phyloP scores from a whole-genome alignment of 495 filamentous ascomycete genomes.

The Venustampulla echinocandica region DNA sequence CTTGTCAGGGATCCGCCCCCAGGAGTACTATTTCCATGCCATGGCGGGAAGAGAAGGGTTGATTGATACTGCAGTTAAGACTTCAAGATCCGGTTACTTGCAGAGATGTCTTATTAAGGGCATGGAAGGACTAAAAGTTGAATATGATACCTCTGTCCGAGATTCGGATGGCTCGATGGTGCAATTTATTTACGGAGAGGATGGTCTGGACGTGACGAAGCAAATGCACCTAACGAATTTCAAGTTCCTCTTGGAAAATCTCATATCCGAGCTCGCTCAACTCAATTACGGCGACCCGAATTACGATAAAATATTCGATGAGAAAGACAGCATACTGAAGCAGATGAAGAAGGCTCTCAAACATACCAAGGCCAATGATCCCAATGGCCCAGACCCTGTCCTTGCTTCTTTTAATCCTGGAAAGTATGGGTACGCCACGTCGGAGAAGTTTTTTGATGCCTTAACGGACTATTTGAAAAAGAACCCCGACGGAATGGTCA shows the following conservation, averaged over 20 bases:
- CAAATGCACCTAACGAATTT: constrained; percentile 88
- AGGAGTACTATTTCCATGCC: constrained; percentile 99
- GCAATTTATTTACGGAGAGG: constrained; percentile 95
- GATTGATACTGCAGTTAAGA: constrained; percentile 99
- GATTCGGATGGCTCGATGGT: constrained; percentile 89
- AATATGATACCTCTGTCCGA: constrained; percentile 89
- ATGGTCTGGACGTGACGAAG: constrained; percentile 89
- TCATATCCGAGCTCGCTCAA: constrained; percentile 36
- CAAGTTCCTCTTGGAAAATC: constrained; percentile 79
- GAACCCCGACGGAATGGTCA: constrained; percentile 68
- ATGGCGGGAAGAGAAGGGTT: constrained; percentile 98
- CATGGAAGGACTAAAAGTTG: constrained; percentile 88
- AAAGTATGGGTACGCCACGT: constrained; percentile 73
- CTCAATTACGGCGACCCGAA: constrained; percentile 28
- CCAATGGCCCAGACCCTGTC: constrained; percentile 68
- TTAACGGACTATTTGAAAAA: constrained; percentile 59
- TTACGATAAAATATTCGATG: constrained; percentile 37
- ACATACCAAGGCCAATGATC: constrained; percentile 53
- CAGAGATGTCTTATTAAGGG: constrained; percentile 98
- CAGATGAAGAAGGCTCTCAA: constrained; percentile 73
- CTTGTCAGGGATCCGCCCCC: constrained; percentile 93
- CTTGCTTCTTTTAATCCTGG: constrained; percentile 64
- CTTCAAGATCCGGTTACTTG: constrained; percentile 89
- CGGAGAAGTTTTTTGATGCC: constrained; percentile 68
- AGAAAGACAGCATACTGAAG: constrained; percentile 56